Percentiles rank a stretch among this genome's conserved stretches.
These are phyloP conservation scores for Monosporascus sp. DNA, from an alignment of 2,329 filamentous ascomycete species.

Conservation along the genomic window DNA sequence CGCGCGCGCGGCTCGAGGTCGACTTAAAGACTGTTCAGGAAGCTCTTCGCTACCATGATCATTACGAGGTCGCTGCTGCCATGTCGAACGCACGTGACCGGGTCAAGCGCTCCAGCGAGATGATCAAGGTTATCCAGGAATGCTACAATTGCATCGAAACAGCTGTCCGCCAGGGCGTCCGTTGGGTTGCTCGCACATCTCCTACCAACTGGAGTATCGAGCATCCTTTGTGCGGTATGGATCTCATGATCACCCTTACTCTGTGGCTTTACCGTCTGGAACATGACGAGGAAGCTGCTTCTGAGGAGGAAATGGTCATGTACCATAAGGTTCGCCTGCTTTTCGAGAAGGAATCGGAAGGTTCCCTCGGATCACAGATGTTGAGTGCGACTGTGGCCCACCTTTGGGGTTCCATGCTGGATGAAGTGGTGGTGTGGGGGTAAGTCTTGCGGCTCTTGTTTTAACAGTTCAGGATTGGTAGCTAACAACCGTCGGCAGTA, in stretches of 20 bases:
- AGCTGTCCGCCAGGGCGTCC: constrained; percentile 86
- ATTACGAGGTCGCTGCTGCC: constrained; percentile 91
- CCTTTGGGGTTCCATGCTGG: constrained; percentile 96
- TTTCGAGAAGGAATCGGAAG: constrained; percentile 85
- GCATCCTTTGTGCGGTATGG: constrained; percentile 91
- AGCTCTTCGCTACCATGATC: constrained; percentile 92
- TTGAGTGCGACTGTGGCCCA: constrained; percentile 92
- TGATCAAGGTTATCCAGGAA: constrained; percentile 97
- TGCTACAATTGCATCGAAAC: constrained; percentile 98
- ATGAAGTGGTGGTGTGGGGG: constrained; percentile 99
- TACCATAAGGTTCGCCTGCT: constrained; percentile 88
- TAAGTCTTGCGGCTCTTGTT: constrained; percentile 49
- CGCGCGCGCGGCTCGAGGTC: constrained; percentile 84
- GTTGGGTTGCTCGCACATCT: constrained; percentile 96
- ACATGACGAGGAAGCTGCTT: constrained; percentile 91
- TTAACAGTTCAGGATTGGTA: constrained; percentile 10
- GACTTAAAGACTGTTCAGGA: constrained; percentile 95
- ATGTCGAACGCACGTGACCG: constrained; percentile 94
- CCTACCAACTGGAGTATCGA: constrained; percentile 99
- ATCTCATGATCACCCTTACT: constrained; percentile 95
- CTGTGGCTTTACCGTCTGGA: constrained; percentile 98
- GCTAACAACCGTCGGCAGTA: constrained; percentile 52
- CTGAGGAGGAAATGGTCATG: constrained; percentile 79
- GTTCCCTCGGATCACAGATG: constrained; percentile 67
- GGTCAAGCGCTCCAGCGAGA: constrained; percentile 90